Base-by-base conservation (phyloP, 1,139 yeast genomes). In the Taphrina wiesneri region DNA sequence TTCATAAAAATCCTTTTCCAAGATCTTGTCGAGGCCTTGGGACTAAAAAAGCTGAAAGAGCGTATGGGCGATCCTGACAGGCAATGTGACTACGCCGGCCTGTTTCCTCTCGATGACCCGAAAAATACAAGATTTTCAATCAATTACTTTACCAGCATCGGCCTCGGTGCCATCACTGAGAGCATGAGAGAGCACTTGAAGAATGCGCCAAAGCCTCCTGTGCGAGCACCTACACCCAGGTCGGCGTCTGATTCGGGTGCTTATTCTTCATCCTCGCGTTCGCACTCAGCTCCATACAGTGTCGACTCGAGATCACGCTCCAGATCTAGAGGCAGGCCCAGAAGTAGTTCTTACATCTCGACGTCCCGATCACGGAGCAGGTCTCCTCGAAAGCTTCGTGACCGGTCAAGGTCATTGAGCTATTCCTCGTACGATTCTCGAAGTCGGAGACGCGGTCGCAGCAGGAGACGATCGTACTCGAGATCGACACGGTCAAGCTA, bases 121-220 rank as follows among this genome's bases (percentile, higher is more conserved):
- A 79, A 77, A 61, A 90, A 87, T n/a, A 80, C 86, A 67, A 77
- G 95, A 68, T 93, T 91, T 74, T 83, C 96, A 1, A 90, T 92
- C 74, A 93, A 93, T 73, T 93, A 82, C 74, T 93, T 92, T 76
- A 92, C 98, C 0, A 97, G 97, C 1, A 90, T 93, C 71, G 96
- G 96, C 0, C 75, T 92, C 65, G 98, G 98, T 59, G 81, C 83
- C 1, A 74, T 93, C 67, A 92, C 98, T 0, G 96, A 90, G 59
- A 83, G 79, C 11, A 88, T 91, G 96, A 82, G 99, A 76, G 81
- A 79, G 11, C 80, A 79, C 15, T 77, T 89, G 68, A 72, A 75
- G 65, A 54, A 54, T 21, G 60, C 62, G 25, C 66, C 66, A 0
- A 53, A 49, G 36, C 36, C 52, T n/a, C 43, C 63, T 17, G 63